phyloP scores from a whole-genome alignment of 495 filamentous ascomycete genomes.

The Penicillium diatomitis region DNA sequence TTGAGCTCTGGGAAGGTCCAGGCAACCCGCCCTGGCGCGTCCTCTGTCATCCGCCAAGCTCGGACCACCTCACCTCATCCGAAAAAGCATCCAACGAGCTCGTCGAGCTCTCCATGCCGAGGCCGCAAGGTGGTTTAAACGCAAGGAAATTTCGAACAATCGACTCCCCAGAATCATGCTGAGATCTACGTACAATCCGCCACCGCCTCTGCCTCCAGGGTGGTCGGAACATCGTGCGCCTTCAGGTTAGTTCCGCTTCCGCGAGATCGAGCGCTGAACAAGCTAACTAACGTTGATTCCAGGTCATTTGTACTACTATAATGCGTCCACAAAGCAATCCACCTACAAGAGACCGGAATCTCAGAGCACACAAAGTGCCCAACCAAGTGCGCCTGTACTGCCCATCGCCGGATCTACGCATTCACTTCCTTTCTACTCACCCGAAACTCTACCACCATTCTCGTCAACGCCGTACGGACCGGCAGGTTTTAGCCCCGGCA shows the following conservation, averaged over 20 bases:
- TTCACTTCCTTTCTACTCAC: slow-evolving; percentile 20
- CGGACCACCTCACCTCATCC: slow-evolving; percentile 33
- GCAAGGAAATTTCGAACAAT: neutral
- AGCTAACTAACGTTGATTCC: slow-evolving; percentile 4
- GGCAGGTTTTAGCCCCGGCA: slow-evolving; percentile 13
- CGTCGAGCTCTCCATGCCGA: slow-evolving; percentile 6
- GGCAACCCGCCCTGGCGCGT: slow-evolving; percentile 42
- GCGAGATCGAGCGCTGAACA: slow-evolving; percentile 4
- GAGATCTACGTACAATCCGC: slow-evolving; percentile 34
- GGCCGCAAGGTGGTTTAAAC: no score
- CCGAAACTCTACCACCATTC: slow-evolving; percentile 30
- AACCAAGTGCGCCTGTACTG: slow-evolving; percentile 18
- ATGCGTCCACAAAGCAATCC: slow-evolving; percentile 75
- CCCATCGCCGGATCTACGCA: slow-evolving; percentile 11
- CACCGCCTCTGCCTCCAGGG: slow-evolving; percentile 59
- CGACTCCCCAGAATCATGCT: slow-evolving; percentile 21
- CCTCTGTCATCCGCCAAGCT: slow-evolving; percentile 38
- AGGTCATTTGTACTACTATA: slow-evolving; percentile 87
- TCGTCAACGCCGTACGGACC: slow-evolving; percentile 36
- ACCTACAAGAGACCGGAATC: slow-evolving; percentile 67
- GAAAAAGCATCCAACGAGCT: slow-evolving; percentile 16
- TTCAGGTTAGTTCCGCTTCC: slow-evolving; percentile 43
- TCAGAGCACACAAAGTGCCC: slow-evolving; percentile 19
- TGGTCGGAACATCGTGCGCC: slow-evolving; percentile 94
- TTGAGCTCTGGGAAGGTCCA: slow-evolving; percentile 25